Evolutionary conservation across 441 rosid species (phyloP), one percentile per base, ranked within the genome.

Genomic region (Erodium trifolium): DNA sequence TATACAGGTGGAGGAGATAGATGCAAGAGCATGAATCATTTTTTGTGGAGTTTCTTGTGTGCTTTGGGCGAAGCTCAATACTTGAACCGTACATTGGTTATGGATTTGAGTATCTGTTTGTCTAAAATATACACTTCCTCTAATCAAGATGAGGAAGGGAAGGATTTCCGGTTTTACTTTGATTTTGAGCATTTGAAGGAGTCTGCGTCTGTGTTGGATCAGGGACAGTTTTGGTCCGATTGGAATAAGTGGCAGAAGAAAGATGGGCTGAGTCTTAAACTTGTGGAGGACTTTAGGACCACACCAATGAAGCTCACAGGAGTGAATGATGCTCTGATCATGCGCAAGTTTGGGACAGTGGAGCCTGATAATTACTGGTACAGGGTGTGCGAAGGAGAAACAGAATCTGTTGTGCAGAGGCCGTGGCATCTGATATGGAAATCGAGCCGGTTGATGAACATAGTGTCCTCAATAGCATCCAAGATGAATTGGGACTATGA

Each of bases 401-500:
- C 93, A 3, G 83, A 94, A 0, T 89, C 88, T 75, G 81, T 82
- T 71, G 74, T 93, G 5, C 84, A 87, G 49, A 84, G 98, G 83
- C 98, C 97, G 0, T 93, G 97, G 96, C 87, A 88, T 9, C 81
- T 94, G 0, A 68, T 91, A 73, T 93, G 96, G 97, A 91, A 93
- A 78, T 93, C 98, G 0, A 93, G 91, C 90, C 87, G 97, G 70
- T 70, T 93, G 74, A 93, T 93, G 97, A 89, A 93, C 77, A 93
- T 93, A 16, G 96, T 93, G 17, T 73, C 94, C 0, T 92, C 79
- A 68, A 88, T 93, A 18, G 88, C 94, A 27, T 96, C 97, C 51
- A 82, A 68, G 75, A 91, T 91, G 98, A 97, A 93, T 76, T 93
- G 98, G 98, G 97, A 93, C 68, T 91, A 89, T 57, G 98, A 91